Conservation (phyloP, 768 basidiomycete genomes). For the Asterophora parasitica region DNA sequence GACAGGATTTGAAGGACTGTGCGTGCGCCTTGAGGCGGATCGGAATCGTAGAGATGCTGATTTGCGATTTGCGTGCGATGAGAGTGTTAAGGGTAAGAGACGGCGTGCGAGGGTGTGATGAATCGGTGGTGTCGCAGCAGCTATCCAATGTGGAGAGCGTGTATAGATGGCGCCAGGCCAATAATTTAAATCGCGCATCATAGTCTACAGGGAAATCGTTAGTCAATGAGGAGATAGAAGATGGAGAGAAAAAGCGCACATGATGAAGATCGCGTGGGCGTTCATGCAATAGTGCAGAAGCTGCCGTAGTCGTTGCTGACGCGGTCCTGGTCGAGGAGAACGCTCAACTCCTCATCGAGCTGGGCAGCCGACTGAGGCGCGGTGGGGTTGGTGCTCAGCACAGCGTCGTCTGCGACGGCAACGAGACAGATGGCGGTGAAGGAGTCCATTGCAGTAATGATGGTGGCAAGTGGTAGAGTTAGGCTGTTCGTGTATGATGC, state of each 20-base stretch:
- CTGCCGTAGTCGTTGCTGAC: slow-evolving; percentile 3
- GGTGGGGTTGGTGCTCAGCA: neutral
- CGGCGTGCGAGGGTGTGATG: no score
- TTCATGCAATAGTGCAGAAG: slow-evolving; percentile 6
- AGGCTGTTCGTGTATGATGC: neutral
- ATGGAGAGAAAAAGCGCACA: no score
- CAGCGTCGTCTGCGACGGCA: neutral
- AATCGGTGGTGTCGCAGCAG: no score
- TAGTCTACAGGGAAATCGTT: neutral
- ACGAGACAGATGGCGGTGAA: slow-evolving; percentile 2
- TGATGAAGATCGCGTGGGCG: no score
- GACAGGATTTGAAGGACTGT: no score
- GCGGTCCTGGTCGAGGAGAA: neutral
- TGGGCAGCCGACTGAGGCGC: neutral
- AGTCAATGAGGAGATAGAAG: neutral
- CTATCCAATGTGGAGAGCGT: no score
- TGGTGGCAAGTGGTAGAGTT: neutral
- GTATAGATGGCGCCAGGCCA: neutral
- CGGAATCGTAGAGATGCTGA: no score
- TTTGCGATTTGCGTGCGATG: no score
- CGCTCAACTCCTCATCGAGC: neutral
- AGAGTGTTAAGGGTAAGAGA: no score
- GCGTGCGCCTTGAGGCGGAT: no score
- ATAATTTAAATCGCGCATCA: neutral
- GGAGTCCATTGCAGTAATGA: slow-evolving; percentile 3